These are phyloP conservation scores for Silene uniflora DNA, from an alignment of 148 eudicot species.

Conservation along the genomic window DNA sequence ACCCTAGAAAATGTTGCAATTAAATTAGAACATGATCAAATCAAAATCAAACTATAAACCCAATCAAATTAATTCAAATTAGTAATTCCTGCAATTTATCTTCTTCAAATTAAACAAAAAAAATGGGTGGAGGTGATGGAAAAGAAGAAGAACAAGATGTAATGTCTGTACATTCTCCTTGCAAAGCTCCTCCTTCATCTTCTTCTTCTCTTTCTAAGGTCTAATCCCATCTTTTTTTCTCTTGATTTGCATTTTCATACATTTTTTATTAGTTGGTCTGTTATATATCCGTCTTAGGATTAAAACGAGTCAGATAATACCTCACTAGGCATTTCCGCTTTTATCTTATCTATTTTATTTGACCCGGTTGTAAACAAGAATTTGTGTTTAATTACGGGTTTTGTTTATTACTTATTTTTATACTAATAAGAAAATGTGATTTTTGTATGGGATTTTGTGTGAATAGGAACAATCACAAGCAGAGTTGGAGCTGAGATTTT, in stretches of 20 bases:
- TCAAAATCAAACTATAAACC: background rate
- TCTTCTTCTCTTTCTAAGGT: conserved; percentile 86
- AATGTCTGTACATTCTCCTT: conserved; percentile 87
- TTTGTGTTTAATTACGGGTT: background rate
- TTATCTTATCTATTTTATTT: too few species aligned
- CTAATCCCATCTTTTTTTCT: background rate
- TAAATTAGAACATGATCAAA: background rate
- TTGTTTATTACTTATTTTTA: background rate
- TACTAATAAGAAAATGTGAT: background rate
- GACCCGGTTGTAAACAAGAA: too few species aligned
- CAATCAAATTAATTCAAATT: background rate
- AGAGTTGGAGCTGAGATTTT: conserved; percentile 76
- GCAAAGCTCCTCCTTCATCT: conserved; percentile 74
- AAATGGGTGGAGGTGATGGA: conserved; percentile 31
- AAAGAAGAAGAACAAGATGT: conserved; percentile 85
- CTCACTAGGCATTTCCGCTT: too few species aligned
- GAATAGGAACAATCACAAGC: conserved; percentile 79
- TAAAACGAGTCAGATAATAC: too few species aligned
- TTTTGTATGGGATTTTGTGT: too few species aligned
- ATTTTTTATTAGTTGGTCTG: too few species aligned
- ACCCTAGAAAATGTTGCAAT: conserved; percentile 13
- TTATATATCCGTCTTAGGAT: too few species aligned
- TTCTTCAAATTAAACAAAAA: background rate
- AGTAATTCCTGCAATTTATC: background rate
- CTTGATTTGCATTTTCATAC: background rate